phyloP scores from a whole-genome alignment of 129 eudicot genomes.

The Saussurea involucrata region DNA sequence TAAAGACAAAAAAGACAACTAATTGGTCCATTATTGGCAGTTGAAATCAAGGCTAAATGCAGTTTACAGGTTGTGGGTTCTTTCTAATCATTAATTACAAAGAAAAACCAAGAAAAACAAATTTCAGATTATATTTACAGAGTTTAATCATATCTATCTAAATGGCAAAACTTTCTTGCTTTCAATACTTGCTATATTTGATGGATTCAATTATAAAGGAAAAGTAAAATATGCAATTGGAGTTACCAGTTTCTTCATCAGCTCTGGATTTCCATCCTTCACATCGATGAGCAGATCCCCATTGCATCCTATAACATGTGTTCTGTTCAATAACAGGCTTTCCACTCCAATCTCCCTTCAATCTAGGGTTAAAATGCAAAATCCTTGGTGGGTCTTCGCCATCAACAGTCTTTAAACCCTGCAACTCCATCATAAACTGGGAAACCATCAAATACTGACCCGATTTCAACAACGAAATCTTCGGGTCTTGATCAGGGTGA shows the following conservation, averaged over 20 bases:
- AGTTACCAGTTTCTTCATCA: constrained; percentile 88
- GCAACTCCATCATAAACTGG: constrained; percentile 88
- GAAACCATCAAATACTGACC: constrained; percentile 80
- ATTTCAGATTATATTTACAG: neutral
- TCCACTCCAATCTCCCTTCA: constrained; percentile 94
- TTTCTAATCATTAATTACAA: neutral
- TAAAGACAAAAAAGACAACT: neutral
- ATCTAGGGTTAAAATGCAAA: constrained; percentile 82
- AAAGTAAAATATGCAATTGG: neutral
- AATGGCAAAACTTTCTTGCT: neutral
- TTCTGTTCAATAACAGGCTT: constrained; percentile 91
- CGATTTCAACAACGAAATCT: constrained; percentile 67
- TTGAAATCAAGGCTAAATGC: neutral
- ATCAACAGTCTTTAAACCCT: constrained; percentile 85
- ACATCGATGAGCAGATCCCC: constrained; percentile 83
- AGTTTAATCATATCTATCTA: neutral
- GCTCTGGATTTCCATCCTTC: constrained; percentile 84
- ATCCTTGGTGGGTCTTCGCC: constrained; percentile 93
- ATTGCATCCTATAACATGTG: constrained; percentile 88
- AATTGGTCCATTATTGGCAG: neutral
- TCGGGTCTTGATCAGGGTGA: constrained; percentile 68
- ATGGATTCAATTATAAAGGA: neutral
- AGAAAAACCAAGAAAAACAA: neutral
- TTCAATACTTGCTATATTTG: neutral
- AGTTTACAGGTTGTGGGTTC: neutral